phyloP scores from a whole-genome alignment of 495 filamentous ascomycete genomes.

The Hypoxylon cercidicola region DNA sequence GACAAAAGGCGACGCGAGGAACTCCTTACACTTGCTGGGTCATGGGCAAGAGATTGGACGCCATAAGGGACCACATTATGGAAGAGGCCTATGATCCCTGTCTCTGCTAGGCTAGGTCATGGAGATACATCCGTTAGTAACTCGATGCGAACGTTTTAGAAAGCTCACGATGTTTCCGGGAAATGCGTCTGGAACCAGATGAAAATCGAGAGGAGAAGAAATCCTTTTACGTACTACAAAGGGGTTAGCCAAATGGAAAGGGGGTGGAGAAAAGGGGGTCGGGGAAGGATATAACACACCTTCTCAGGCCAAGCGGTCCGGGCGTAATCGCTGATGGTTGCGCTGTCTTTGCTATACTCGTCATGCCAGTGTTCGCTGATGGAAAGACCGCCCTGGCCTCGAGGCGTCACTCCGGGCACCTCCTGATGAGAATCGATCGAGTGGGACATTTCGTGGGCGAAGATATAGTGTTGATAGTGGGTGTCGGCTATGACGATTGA shows the following conservation, averaged over 20 bases:
- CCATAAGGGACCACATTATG: conserved; percentile 46
- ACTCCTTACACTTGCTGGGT: too few species aligned
- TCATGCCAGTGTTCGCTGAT: conserved; percentile 40
- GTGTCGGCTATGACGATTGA: conserved; percentile 9
- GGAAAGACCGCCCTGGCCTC: conserved; percentile 31
- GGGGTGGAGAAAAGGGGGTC: too few species aligned
- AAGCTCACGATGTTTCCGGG: too few species aligned
- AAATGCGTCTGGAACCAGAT: too few species aligned
- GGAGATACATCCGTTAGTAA: too few species aligned
- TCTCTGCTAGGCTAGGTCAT: conserved; percentile 40
- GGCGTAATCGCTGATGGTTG: conserved; percentile 42
- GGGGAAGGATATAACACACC: too few species aligned
- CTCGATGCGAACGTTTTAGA: too few species aligned
- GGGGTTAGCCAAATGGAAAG: too few species aligned
- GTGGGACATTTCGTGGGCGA: conserved; percentile 47
- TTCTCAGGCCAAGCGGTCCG: conserved; percentile 42
- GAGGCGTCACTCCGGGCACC: background rate
- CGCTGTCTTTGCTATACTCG: conserved; percentile 41
- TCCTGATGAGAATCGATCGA: conserved; percentile 42
- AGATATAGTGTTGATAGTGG: conserved; percentile 13
- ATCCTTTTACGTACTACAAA: too few species aligned
- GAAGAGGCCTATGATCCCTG: conserved; percentile 43
- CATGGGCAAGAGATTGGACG: conserved; percentile 30
- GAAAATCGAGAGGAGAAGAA: too few species aligned
- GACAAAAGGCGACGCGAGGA: too few species aligned